phyloP scores from a whole-genome alignment of 352 stramenopile genomes.

The Globisporangium abappressorium region DNA sequence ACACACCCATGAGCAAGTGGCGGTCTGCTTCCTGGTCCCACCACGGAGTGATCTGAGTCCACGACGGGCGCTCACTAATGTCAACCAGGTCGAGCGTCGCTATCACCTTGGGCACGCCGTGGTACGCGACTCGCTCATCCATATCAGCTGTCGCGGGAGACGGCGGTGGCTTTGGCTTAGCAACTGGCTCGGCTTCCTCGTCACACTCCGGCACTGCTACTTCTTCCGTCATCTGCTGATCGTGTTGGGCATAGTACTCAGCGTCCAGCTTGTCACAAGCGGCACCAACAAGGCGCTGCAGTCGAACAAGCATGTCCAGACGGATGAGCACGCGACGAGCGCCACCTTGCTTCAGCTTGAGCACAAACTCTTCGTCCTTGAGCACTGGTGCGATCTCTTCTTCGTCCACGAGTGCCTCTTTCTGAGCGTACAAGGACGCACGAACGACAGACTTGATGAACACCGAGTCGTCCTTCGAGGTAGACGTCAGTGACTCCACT shows the following conservation, averaged over 20 bases:
- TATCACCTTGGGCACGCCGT: constrained; percentile 67
- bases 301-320: constrained; percentile 81
- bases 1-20: constrained; percentile 79
- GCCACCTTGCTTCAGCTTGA: constrained; percentile 83
- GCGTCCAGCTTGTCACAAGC: constrained; percentile 64
- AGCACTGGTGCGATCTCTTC: constrained; percentile 69
- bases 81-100: constrained; percentile 60
- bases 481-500: constrained; percentile 35
- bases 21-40: constrained; percentile 82
- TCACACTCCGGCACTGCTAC: neutral
- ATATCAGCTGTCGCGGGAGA: constrained; percentile 42
- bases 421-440: constrained; percentile 55
- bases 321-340: constrained; percentile 81
- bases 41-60: constrained; percentile 83
- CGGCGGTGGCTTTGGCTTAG: constrained; percentile 17
- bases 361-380: constrained; percentile 86
- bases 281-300: constrained; percentile 55
- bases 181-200: constrained; percentile 3
- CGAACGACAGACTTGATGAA: constrained; percentile 84
- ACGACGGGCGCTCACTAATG: constrained; percentile 69
- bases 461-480: constrained; percentile 75
- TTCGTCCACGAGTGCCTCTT: constrained; percentile 72
- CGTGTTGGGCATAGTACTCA: constrained; percentile 30
- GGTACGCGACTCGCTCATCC: constrained; percentile 68
- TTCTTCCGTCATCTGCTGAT: constrained; percentile 12